Evolutionary conservation across 371 early-diverging fungal genomes (phyloP), one percentile per base, ranked within the genome.

Genomic region (Mortierella sp.): DNA sequence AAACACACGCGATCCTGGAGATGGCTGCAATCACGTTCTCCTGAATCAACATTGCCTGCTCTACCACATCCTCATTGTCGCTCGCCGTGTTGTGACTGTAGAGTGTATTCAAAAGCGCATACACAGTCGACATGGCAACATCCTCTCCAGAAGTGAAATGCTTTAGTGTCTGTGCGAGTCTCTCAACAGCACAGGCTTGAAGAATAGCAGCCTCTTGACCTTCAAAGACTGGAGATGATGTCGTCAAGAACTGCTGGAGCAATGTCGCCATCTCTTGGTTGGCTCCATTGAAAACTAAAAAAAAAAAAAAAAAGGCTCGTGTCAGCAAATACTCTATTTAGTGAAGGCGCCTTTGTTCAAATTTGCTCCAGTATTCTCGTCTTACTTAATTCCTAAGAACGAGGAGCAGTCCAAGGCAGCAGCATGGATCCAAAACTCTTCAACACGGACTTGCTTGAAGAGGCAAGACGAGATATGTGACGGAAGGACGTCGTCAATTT

Each of bases 401-500:
- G 85, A 84, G 19, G 86, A 84, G 50, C 86, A 85, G 70, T 90
- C 90, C 46, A 90, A 60, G 12, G 90, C 83, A 6, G 90, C 87
- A 6, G 82, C 79, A 57, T 88, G 86, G 5, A 88, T 83, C 85
- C 86, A 84, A 23, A 86, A 68, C 65, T 88, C 86, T 15, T 80
- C 81, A 4, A 72, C 74, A 21, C 77, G 81, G 43, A 86, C 80
- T 15, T 75, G 66, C 47, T 81, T 81, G 68, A 89, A 89, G 26
- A 91, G 77, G 66, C 87, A 86, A 30, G 81, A 71, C 12, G 85
- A 69, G 30, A 88, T 81, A 66, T 87, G 86, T 21, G 81, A 80
- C 3, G 87, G 82, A 29, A 91, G 76, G 12, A 84, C 84, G 72
- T 91, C 88, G 63, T 91, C 91, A 52, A 91, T 70, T 72, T 89